These are phyloP conservation scores for Phyllostachys edulis DNA, from an alignment of 176 grass and related monocot species.

Conservation along the genomic window DNA sequence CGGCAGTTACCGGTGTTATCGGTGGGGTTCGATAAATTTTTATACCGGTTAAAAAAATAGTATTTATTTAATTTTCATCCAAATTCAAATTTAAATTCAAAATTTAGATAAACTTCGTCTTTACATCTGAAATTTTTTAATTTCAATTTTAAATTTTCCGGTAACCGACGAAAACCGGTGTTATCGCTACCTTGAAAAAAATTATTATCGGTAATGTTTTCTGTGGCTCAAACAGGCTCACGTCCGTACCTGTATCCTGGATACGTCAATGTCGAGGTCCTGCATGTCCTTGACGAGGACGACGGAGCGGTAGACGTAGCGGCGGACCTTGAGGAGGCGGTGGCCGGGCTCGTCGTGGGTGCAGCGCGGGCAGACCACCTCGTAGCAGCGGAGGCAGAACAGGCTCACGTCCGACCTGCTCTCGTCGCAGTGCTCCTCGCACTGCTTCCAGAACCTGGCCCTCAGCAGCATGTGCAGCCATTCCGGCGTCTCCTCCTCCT, in stretches of 20 bases:
- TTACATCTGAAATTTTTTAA: too few relatives aligned
- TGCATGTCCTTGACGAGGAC: slow-evolving; percentile 29
- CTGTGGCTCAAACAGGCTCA: not conserved
- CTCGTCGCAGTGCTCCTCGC: not conserved
- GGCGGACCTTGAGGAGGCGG: slow-evolving; percentile 43
- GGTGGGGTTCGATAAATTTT: too few relatives aligned
- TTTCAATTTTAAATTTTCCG: too few relatives aligned
- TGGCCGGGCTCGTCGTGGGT: not conserved
- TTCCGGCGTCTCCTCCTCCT: not conserved
- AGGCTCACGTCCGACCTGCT: slow-evolving; percentile 1
- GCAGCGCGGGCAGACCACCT: slow-evolving; percentile 39
- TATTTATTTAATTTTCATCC: too few relatives aligned
- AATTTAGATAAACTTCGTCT: too few relatives aligned
- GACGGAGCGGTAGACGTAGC: slow-evolving; percentile 53
- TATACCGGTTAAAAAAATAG: too few relatives aligned
- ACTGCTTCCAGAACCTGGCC: slow-evolving; percentile 26
- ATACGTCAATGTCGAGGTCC: slow-evolving; percentile 29
- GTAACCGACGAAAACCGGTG: too few relatives aligned
- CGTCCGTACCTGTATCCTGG: slow-evolving; percentile 41
- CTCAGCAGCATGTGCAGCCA: slow-evolving; percentile 16
- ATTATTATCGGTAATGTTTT: too few relatives aligned
- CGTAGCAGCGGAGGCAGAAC: slow-evolving; percentile 37
- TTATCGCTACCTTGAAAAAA: too few relatives aligned
- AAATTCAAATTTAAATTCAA: too few relatives aligned
- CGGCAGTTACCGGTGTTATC: too few relatives aligned